Conservation (phyloP, 306 rosid genomes). For the Dalbergia cochinchinensis region DNA sequence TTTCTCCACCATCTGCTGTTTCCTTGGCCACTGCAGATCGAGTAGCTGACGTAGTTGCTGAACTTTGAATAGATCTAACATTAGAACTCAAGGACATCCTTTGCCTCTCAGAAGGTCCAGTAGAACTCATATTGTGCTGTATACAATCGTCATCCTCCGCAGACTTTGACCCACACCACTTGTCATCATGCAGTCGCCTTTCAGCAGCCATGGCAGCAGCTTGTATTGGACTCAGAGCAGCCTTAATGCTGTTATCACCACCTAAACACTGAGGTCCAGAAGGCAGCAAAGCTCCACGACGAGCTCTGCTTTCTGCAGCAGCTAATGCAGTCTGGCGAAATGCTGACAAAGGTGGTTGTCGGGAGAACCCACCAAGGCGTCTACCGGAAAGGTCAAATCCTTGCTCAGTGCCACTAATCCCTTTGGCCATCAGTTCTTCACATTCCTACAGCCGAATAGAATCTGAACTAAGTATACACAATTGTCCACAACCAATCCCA, state of each 20-base stretch:
- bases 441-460: constrained; percentile 59
- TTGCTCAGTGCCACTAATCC: constrained; percentile 57
- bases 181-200: constrained; percentile 69
- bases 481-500: constrained; percentile 18
- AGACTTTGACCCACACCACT: constrained; percentile 71
- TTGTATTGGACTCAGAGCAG: constrained; percentile 67
- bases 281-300: constrained; percentile 53
- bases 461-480: constrained; percentile 10
- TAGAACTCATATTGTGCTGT: constrained; percentile 36
- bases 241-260: constrained; percentile 60
- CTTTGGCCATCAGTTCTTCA: constrained; percentile 64
- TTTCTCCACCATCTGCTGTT: constrained; percentile 39
- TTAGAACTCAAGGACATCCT: constrained; percentile 17
- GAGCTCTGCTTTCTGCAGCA: constrained; percentile 69
- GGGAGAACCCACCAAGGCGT: constrained; percentile 66
- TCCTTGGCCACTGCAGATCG: constrained; percentile 34
- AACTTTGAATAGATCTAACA: constrained; percentile 32
- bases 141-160: constrained; percentile 34
- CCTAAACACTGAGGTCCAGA: constrained; percentile 69
- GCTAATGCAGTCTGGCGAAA: constrained; percentile 57
- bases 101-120: constrained; percentile 47
- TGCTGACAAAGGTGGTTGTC: constrained; percentile 49
- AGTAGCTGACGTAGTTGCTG: background rate
- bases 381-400: constrained; percentile 65
- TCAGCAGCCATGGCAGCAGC: constrained; percentile 79